Percentiles rank a stretch among this genome's conserved stretches.
These are phyloP conservation scores for Dacryopinax primogenitus DNA, from an alignment of 768 basidiomycete species.

Conservation along the genomic window DNA sequence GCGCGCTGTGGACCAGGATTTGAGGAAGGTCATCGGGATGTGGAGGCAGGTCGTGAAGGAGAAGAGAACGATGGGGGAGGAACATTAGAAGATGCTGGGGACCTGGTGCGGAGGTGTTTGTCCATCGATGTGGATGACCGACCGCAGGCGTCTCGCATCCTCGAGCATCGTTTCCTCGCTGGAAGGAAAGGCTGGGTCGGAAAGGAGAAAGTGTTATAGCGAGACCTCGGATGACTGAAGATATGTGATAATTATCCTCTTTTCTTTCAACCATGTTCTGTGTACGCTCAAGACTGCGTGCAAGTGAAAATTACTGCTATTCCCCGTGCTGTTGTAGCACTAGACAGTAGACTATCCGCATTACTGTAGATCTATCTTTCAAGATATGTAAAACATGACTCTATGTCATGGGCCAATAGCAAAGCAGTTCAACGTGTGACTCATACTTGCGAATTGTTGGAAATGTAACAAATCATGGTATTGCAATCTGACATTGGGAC, in stretches of 20 bases:
- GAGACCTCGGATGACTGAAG: background rate
- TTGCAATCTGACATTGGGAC: background rate
- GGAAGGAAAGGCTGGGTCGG: slow-evolving; percentile 63
- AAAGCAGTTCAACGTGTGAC: background rate
- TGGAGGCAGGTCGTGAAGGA: slow-evolving; percentile 39
- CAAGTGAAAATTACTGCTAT: background rate
- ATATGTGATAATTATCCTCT: background rate
- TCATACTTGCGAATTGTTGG: background rate
- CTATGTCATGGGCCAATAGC: background rate
- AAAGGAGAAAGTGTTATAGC: slow-evolving; percentile 13
- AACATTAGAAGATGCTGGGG: slow-evolving; percentile 68
- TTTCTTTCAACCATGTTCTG: too few relatives aligned
- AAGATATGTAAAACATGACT: background rate
- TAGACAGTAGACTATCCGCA: background rate
- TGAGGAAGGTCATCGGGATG: slow-evolving; percentile 44
- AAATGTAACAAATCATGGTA: background rate
- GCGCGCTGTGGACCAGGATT: slow-evolving; percentile 35
- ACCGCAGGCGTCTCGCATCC: slow-evolving; percentile 74
- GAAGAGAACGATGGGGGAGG: slow-evolving; percentile 75
- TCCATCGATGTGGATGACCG: slow-evolving; percentile 63
- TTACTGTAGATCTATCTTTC: background rate
- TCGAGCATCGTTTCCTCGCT: slow-evolving; percentile 65
- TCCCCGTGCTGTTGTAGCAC: background rate
- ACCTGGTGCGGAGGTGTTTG: slow-evolving; percentile 71
- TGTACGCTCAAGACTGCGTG: background rate